Base-by-base conservation (phyloP, 2,329 filamentous ascomycete genomes). In the Metarhizium guizhouense region DNA sequence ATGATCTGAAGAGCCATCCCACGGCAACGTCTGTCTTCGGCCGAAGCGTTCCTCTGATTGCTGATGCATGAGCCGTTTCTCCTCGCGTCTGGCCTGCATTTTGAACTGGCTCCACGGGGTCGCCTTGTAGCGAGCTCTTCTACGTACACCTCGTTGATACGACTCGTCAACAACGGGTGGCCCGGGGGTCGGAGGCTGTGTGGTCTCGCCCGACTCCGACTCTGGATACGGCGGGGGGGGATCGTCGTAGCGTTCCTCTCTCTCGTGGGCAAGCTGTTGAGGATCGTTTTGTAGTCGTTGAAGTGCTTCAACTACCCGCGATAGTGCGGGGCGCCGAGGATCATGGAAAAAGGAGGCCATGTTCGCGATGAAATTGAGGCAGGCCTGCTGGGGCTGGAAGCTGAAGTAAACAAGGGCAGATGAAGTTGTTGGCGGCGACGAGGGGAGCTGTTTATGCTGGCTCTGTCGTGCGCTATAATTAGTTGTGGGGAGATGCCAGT, bases 21-120 rank as follows among this genome's bases (percentile, higher is more conserved):
- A 60, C 13, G 52, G 57, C 51, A 59, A 47, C 16, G 55, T 60
- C 49, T 56, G 49, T n/a, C 30, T 52, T 20, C 59, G 43, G 1
- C 58, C 53, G n/a, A 43, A 52, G 2, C 30, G 30, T 1, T 48
- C 3, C 13, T 54, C n/a, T 2, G 20, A 38, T 43, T 40, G 13
- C 55, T 60, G 57, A 18, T 51, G 30, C 18, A 6, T 1, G 0
- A 51, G 49, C 30, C 49, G 30, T 25, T n/a, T 20, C 16, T 13
- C 3, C 49, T 51, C 49, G 10, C 49, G 49, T 1, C 2, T 38
- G 14, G 18, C 32, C 13, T 51, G 29, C 1, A 3, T 51, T 0
- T 20, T n/a, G 32, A 38, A 38, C 30, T 51, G 30, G 13, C 2
- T 14, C 49, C 0, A 0, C 11, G 29, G 29, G 1, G 10, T n/a